Evolutionary conservation across 768 basidiomycete species (phyloP), one percentile per base, ranked within the genome.

Genomic region (Fistulinella prunicolor): DNA sequence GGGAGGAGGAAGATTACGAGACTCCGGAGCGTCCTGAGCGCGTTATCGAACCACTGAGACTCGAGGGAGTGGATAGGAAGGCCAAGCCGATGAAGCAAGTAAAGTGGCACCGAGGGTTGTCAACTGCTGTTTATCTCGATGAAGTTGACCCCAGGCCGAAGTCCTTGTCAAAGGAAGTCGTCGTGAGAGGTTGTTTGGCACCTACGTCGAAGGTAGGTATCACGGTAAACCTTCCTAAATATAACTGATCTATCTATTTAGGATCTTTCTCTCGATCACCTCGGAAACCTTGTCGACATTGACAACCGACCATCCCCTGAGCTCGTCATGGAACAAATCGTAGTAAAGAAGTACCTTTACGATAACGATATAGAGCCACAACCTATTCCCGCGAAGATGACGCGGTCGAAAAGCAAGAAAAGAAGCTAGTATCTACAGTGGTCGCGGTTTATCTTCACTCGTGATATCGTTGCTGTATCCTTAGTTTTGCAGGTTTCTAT

Each of bases 1-100:
- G 89, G 2, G 89, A 93, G 21, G 87, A 89, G 22, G 89, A 85
- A 56, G 88, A 89, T 50, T 89, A 89, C 55, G 75, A 77, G 58
- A 86, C 85, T 10, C 87, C 88, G 3, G 70, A 76, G 38, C 70
- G 70, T 55, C 67, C 70, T 29, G 68, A 69, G 22, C 66, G 69
- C 39, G 64, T 67, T 30, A 45, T 66, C 45, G 81, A 79, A 63
- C 63, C 71, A 14, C 62, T 69, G 17, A 64, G 68, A 44, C 71
- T 70, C 28, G 62, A 55, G 14, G 70, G 68, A 22, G 70, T 62
- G 17, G 68, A 60, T 39, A 64, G 62, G 32, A 56, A 59, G 42
- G 47, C 28, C 35, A 63, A 54, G 45, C 63, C 69, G 40, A 67
- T 70, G 59, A 78, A 83, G 60, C 73, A 81, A 46, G 89, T 92